Evolutionary conservation across 768 basidiomycete genomes (phyloP).

Genomic region (Podaxis sp.): DNA sequence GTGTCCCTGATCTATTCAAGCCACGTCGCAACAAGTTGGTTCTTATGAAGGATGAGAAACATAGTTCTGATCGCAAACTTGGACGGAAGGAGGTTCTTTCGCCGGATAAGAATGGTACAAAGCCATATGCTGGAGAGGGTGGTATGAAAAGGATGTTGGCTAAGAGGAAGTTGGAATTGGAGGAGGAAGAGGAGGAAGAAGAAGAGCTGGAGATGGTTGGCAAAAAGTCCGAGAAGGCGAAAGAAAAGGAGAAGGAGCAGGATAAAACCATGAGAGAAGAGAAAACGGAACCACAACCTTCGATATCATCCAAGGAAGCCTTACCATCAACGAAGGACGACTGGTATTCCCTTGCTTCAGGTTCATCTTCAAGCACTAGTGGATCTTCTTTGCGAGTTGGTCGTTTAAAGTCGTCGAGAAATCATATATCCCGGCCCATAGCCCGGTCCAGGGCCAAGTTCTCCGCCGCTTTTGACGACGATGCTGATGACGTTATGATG

Average conservation of each 20-base stretch:
- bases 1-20: conserved; percentile 64
- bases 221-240: conserved; percentile 18
- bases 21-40: conserved; percentile 44
- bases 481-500: conserved; percentile 44
- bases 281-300: neutral
- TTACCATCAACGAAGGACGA: conserved; percentile 29
- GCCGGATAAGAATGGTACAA: conserved; percentile 51
- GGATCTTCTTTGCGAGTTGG: conserved; percentile 68
- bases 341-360: conserved; percentile 32
- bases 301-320: neutral
- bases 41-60: conserved; percentile 60
- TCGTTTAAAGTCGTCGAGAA: conserved; percentile 53
- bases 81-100: conserved; percentile 39
- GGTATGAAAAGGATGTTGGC: conserved; percentile 78
- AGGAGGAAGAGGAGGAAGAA: conserved; percentile 41
- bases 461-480: conserved; percentile 63
- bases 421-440: conserved; percentile 59
- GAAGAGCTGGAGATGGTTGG: conserved; percentile 27
- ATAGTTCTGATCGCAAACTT: conserved; percentile 42
- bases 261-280: conserved; percentile 18
- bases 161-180: conserved; percentile 56
- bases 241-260: conserved; percentile 20
- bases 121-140: conserved; percentile 78
- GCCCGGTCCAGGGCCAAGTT: conserved; percentile 51
- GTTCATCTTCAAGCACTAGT: conserved; percentile 23